Evolutionary conservation across 768 basidiomycete species (phyloP), one percentile per base, ranked within the genome.

Genomic region (Guyanaporus albipodus): DNA sequence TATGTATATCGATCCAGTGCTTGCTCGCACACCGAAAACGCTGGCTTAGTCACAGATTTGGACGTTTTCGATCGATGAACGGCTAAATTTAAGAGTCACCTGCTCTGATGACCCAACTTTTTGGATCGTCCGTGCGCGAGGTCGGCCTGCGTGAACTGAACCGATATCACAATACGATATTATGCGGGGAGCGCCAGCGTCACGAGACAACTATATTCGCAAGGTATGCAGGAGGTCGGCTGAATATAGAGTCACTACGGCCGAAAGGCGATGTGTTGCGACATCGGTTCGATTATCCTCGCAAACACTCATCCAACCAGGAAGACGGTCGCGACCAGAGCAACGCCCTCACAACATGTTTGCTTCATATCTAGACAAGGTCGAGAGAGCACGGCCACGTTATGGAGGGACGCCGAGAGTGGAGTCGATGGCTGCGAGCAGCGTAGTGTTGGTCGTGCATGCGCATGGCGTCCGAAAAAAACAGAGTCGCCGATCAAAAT

Each of bases 311-410:
- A n/a, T n/a, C n/a, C n/a, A n/a, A n/a, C n/a, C n/a, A n/a, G n/a
- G n/a, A n/a, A 14, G 41, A 23, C 54, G 44, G 53, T 35, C 51
- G 36, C 23, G 51, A 63, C 40, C 47, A 50, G 24, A 57, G 42
- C 27, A n/a, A n/a, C n/a, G n/a, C n/a, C n/a, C n/a, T n/a, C n/a
- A n/a, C n/a, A n/a, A n/a, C n/a, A n/a, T n/a, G n/a, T n/a, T n/a
- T n/a, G n/a, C n/a, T n/a, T n/a, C n/a, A n/a, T n/a, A n/a, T n/a
- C 60, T 45, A 32, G 60, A 63, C 24, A 53, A 6, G 10, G 57
- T 60, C 4, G 33, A 45, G 9, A 48, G n/a, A 48, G n/a, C 38
- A 60, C 49, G 11, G 61, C 57, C 12, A 49, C 33, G 4, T 47
- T 15, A 27, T 60, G 61, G 27, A 62, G 57, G 27, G 49, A 49